Evolutionary conservation across 768 basidiomycete species (phyloP), one percentile per base, ranked within the genome.

Genomic region (Dacryopinax primogenitus): DNA sequence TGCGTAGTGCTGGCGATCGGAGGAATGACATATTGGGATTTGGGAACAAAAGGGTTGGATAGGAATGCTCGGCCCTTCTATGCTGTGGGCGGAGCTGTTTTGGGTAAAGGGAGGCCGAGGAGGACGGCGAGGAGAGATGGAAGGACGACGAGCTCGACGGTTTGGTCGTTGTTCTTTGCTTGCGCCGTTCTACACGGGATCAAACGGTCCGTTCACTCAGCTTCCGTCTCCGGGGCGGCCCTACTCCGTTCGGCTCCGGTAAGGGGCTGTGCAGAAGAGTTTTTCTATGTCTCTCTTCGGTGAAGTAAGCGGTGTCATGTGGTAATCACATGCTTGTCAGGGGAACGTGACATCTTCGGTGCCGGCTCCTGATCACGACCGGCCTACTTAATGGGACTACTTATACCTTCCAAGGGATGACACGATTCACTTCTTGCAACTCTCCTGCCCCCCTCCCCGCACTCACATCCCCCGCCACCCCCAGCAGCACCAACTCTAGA

Each of bases 401-500:
- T n/a, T n/a, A n/a, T n/a, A n/a, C n/a, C n/a, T n/a, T n/a, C n/a
- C n/a, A n/a, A n/a, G n/a, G n/a, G n/a, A n/a, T n/a, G n/a, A 12
- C 45, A 47, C 45, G n/a, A 47, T 47, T 7, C 23, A 9, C 13
- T 47, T 58, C 23, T 30, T 18, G 26, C 26, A 6, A 28, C 51
- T 58, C 4, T 30, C 51, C 51, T 13, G 9, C 4, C 51, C 26
- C 26, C 4, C 51, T 9, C 23, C 51, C 26, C 26, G 3, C 51
- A 9, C 51, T 2, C 45, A 47, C 12, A 26, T 23, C 45, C 45
- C 7, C 9, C n/a, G n/a, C 12, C 45, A 15, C 23, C 45, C 45
- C 45, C 9, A 47, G 9, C 26, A 58, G 51, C 51, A 28, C 9
- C 3, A 58, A 58, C 11, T 39, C 35, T 28, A 66, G 44, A 70